Evolutionary conservation across 1,139 yeast species (phyloP).

Genomic region (Candida sanyaensis): DNA sequence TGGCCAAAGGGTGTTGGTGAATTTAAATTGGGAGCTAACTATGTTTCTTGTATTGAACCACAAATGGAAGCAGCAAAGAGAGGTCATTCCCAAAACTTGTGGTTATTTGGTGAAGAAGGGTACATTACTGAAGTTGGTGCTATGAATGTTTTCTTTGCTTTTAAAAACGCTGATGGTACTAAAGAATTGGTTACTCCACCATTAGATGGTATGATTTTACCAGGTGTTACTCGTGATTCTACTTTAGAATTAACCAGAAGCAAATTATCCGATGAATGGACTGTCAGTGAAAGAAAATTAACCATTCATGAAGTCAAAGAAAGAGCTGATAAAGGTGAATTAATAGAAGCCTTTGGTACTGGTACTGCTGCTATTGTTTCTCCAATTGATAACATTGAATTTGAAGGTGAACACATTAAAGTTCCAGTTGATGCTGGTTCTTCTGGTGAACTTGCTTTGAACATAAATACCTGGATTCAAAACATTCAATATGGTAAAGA

Average conservation of each 20-base stretch:
- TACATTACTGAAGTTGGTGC: conserved; percentile 95
- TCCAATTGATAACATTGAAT: conserved; percentile 87
- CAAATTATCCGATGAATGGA: conserved; percentile 73
- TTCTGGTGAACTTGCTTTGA: conserved; percentile 79
- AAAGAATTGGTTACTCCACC: conserved; percentile 96
- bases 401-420: conserved; percentile 64
- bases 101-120: conserved; percentile 93
- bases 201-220: conserved; percentile 92
- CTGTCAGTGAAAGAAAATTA: conserved; percentile 75
- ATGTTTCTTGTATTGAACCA: conserved; percentile 92
- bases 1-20: conserved; percentile 99
- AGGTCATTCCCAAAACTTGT: conserved; percentile 93
- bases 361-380: conserved; percentile 98
- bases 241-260: conserved; percentile 74
- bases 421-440: conserved; percentile 82
- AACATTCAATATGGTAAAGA: conserved; percentile 87
- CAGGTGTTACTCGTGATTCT: conserved; percentile 96
- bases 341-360: conserved; percentile 93
- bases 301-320: conserved; percentile 80
- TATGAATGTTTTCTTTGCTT: conserved; percentile 91
- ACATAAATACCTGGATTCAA: conserved; percentile 80
- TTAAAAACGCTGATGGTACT: conserved; percentile 71
- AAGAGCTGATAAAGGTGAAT: conserved; percentile 74
- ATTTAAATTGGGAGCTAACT: conserved; percentile 94
- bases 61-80: conserved; percentile 83